phyloP scores from a whole-genome alignment of 1,284 basidiomycete species.

The Puccinia coronata region DNA sequence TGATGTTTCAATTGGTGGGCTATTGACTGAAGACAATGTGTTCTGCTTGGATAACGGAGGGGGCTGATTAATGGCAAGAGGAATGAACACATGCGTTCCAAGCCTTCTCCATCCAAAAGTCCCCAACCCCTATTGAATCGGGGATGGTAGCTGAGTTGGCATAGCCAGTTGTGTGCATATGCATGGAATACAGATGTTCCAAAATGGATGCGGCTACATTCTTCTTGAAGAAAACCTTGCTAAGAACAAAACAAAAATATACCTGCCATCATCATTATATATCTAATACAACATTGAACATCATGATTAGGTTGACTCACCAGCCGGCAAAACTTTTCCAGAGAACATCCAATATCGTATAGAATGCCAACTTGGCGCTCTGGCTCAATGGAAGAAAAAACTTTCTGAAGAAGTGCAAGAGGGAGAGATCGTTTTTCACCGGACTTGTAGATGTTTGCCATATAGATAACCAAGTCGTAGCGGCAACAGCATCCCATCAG shows the following conservation, averaged over 20 bases:
- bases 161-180: constrained; percentile 37
- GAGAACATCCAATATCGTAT: not conserved
- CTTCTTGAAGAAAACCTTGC: not conserved
- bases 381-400: not conserved
- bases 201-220: not conserved
- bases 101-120: constrained; percentile 31
- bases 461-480: not conserved
- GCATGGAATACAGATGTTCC: constrained; percentile 40
- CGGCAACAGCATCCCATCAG: constrained; percentile 8
- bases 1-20: not conserved
- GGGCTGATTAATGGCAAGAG: not conserved
- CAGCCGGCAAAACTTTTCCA: not conserved
- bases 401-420: not conserved
- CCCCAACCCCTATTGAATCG: constrained; percentile 11
- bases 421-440: not conserved
- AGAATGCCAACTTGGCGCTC: not conserved
- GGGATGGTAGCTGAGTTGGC: constrained; percentile 25
- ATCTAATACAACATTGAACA: not conserved
- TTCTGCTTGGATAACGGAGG: not conserved
- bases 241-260: not conserved
- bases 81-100: constrained; percentile 41
- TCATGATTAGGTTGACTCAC: not conserved
- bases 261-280: not conserved
- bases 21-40: not conserved
- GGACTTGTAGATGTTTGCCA: constrained; percentile 25